A percentile compares a stretch with the other conserved stretches of the same genome.
phyloP scores from a whole-genome alignment of 148 eudicot species.

The Selenicereus undatus region DNA sequence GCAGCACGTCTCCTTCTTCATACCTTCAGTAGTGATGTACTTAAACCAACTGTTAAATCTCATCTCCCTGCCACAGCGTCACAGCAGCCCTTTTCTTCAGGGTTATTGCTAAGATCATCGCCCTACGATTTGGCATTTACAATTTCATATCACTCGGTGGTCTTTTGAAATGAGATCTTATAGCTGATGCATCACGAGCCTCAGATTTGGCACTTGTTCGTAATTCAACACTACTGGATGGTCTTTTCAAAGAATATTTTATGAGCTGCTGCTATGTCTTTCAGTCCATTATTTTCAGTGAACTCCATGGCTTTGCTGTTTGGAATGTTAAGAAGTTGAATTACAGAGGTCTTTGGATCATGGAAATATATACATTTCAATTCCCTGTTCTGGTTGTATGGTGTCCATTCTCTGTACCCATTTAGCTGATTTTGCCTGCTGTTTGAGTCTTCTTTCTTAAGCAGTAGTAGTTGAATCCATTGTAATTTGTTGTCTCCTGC shows the following conservation, averaged over 20 bases:
- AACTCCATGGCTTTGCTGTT: neutral
- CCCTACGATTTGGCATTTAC: no score
- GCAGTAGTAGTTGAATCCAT: neutral
- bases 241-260: neutral
- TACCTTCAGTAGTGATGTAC: neutral
- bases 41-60: neutral
- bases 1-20: neutral
- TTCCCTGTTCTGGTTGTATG: neutral
- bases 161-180: no score
- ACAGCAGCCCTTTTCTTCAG: no score
- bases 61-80: neutral
- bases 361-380: no score
- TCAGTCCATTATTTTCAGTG: neutral
- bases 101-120: no score
- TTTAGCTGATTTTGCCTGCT: neutral
- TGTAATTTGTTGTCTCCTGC: constrained; percentile 10
- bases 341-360: no score
- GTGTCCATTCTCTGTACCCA: neutral
- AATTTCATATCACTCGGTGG: no score
- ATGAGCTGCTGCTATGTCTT: neutral
- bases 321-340: neutral
- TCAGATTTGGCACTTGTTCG: no score
- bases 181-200: no score
- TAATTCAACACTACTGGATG: neutral
- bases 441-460: neutral